A percentile compares a stretch with the other conserved stretches of the same genome.
Conservation (phyloP, 2,329 filamentous ascomycete genomes). For the Davidsoniella virescens region DNA sequence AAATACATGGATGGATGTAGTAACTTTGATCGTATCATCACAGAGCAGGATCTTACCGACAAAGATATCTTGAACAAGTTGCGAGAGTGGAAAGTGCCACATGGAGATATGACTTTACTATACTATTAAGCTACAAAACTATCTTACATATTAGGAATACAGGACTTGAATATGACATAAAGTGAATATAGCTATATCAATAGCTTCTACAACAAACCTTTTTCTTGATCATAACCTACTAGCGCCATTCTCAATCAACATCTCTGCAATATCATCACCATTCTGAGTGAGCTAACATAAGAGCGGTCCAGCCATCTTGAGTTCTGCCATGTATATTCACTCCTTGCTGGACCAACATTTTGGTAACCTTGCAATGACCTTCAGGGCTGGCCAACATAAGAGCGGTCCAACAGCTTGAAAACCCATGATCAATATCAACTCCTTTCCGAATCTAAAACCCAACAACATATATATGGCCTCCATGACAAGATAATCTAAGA, state of each 20-base stretch:
- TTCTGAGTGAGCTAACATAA: not conserved
- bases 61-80: constrained; percentile 53
- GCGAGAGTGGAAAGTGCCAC: constrained; percentile 36
- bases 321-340: no score
- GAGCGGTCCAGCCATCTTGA: not conserved
- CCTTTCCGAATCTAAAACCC: no score
- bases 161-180: not conserved
- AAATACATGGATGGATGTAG: constrained; percentile 60
- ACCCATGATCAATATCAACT: no score
- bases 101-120: constrained; percentile 37
- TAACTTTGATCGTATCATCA: constrained; percentile 69
- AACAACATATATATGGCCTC: no score
- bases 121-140: constrained; percentile 26
- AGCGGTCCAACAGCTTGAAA: no score
- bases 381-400: no score
- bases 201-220: not conserved
- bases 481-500: no score
- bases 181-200: not conserved
- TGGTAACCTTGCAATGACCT: no score
- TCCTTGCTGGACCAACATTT: no score
- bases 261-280: not conserved
- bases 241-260: not conserved
- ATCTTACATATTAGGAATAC: not conserved
- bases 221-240: no score
- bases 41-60: constrained; percentile 55